Evolutionary conservation across 495 filamentous ascomycete species (phyloP).

Genomic region (Aspergillus carlsbadensis): DNA sequence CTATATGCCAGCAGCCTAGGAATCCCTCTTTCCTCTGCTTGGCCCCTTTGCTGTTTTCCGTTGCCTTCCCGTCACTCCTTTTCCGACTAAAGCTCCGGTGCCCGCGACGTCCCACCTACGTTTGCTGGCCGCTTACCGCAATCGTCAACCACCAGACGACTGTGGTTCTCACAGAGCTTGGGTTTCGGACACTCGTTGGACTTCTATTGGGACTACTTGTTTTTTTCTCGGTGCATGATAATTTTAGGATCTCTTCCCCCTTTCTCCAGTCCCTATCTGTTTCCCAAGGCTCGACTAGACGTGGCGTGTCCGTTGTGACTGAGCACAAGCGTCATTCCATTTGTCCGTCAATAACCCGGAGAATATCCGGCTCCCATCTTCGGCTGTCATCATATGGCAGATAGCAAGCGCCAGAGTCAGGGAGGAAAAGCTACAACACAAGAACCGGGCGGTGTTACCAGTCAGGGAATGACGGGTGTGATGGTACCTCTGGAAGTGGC

Average conservation of each 20-base stretch:
- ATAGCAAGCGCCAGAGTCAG: constrained; percentile 48
- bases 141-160: constrained; percentile 11
- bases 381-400: constrained; percentile 34
- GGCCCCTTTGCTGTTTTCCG: constrained; percentile 6
- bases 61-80: constrained; percentile 24
- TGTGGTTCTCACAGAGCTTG: constrained; percentile 5
- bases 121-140: constrained; percentile 11
- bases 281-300: neutral
- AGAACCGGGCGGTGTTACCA: constrained; percentile 23
- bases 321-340: neutral
- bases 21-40: constrained; percentile 9
- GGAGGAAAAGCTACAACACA: constrained; percentile 39
- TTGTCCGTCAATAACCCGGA: constrained; percentile 1
- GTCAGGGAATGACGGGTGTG: constrained; percentile 36
- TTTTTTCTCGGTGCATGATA: neutral
- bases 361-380: neutral
- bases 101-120: constrained; percentile 24
- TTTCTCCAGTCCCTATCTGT: neutral
- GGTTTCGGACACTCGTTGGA: neutral
- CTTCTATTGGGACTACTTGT: neutral
- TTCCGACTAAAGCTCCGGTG: constrained; percentile 16
- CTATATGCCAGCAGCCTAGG: constrained; percentile 16
- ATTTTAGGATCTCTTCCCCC: neutral
- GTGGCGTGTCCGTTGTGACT: neutral
- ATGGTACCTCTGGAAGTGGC: constrained; percentile 48